Base-by-base conservation (phyloP, 2,329 filamentous ascomycete species). In the Fusarium newnesense region DNA sequence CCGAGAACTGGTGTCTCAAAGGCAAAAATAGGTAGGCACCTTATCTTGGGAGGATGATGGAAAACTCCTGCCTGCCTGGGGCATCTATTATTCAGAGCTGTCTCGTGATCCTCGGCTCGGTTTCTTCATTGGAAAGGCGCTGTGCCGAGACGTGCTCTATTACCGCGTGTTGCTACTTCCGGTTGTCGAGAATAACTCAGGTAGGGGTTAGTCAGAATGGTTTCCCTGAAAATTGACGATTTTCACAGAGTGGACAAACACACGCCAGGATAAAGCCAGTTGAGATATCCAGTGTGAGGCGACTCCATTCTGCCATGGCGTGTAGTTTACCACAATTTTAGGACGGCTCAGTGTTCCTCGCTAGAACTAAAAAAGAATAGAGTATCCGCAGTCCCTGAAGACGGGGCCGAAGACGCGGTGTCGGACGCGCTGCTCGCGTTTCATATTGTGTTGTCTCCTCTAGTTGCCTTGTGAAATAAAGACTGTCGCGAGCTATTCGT, bases 251-350 rank as follows among this genome's bases (percentile, higher is more conserved):
- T 69, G 60, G 64, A 65, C 46, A 68, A 40, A 52, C 52, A 46
- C 28, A 60, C 46, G 64, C 60, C 67, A 70, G 70, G 70, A 74
- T 73, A 67, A 73, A 68, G 70, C 70, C 67, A 67, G 70, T 54
- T 40, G 56, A 60, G 71, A 74, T 74, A 44, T 42, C 36, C 56
- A 72, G 61, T 67, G 64, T 65, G 67, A 72, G 71, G 71, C 67
- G 68, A 65, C 60, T 65, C 54, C 52, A 47, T 60, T 56, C 50
- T 46, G 42, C 42, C 39, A 70, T 74, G 62, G 70, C 70, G 70
- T 61, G 53, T 67, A 44, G 40, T 64, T 64, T 73, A 64, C 44
- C 36, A 37, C 42, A 50, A 52, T 49, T 63, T 47, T 43, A 43
- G 50, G 44, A 30, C 52, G 52, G 54, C 53, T 67, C 47, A 40